Base-by-base conservation (phyloP, 805 yeast species). In the Candida chauliodis region DNA sequence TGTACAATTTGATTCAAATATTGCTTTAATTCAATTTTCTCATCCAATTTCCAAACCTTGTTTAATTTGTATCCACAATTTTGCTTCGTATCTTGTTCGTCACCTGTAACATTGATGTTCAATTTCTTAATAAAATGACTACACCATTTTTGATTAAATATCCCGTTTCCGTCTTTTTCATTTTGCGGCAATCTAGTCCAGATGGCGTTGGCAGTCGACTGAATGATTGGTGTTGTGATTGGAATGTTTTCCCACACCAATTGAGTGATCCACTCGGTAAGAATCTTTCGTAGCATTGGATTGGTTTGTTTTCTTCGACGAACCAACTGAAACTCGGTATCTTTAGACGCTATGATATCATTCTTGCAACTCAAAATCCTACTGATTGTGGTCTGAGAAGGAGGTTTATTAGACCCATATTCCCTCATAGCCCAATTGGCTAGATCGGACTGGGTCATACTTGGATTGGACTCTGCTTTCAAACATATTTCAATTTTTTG, bases 211-310 rank as follows among this genome's bases (percentile, higher is more conserved):
- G 86, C 84, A 2, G 85, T 76, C 53, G 74, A 75, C 47, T 78
- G 81, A 26, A 80, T 66, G 13, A 79, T 76, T 1, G 84, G 83
- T 0, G 81, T 72, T 1, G 84, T 75, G 2, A 79, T 71, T 2
- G 85, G 84, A 24, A 79, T 76, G 34, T 72, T 75, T 50, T 77
- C 81, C 85, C 86, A 80, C 2, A 73, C 71, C 17, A 80, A 76
- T 51, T 79, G 85, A 0, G 80, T 71, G 28, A 79, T 75, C 85
- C 85, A 80, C 52, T 80, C 85, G n/a, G 78, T 72, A 30, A 80
- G 54, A n/a, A 80, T 78, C 32, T 71, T 69, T 25, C 84, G 58
- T 10, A 80, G 63, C 17, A 80, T 52, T 8, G 76, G 72, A 46
- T 77, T 77, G 34, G 71, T 56, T n/a, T 76, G 76, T 40, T 75